Evolutionary conservation across 768 basidiomycete species (phyloP).

Genomic region (Boletus subparvulus): DNA sequence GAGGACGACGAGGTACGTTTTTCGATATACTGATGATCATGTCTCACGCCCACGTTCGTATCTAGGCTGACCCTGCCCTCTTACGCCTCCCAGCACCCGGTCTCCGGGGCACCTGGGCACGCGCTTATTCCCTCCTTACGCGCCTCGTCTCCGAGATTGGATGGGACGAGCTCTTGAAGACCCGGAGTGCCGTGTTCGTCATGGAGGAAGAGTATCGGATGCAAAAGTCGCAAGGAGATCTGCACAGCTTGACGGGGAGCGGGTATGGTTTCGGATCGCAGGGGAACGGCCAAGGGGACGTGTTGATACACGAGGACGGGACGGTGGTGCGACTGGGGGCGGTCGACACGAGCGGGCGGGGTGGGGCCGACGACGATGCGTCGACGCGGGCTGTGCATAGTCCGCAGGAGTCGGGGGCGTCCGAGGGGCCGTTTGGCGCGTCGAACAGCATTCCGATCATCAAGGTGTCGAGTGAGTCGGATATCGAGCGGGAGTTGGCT

Average conservation of each 20-base stretch:
- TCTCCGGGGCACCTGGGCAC: constrained; percentile 92
- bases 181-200: constrained; percentile 92
- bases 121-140: constrained; percentile 89
- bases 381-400: constrained; percentile 62
- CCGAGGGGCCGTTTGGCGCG: constrained; percentile 26
- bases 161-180: constrained; percentile 97
- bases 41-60: too few relatives aligned
- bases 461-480: constrained; percentile 71
- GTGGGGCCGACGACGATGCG: constrained; percentile 59
- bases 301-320: constrained; percentile 66
- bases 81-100: constrained; percentile 94
- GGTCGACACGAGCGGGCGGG: background rate
- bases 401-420: constrained; percentile 23
- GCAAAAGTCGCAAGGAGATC: constrained; percentile 84
- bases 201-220: constrained; percentile 99
- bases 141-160: constrained; percentile 92
- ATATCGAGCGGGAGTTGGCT: constrained; percentile 45
- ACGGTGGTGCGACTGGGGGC: constrained; percentile 36
- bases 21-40: background rate
- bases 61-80: constrained; percentile 88
- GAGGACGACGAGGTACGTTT: constrained; percentile 76
- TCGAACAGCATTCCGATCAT: constrained; percentile 59
- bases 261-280: constrained; percentile 24
- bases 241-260: constrained; percentile 39
- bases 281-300: constrained; percentile 20